Conservation (phyloP, 2,329 filamentous ascomycete species). For the Colletotrichum shisoi region DNA sequence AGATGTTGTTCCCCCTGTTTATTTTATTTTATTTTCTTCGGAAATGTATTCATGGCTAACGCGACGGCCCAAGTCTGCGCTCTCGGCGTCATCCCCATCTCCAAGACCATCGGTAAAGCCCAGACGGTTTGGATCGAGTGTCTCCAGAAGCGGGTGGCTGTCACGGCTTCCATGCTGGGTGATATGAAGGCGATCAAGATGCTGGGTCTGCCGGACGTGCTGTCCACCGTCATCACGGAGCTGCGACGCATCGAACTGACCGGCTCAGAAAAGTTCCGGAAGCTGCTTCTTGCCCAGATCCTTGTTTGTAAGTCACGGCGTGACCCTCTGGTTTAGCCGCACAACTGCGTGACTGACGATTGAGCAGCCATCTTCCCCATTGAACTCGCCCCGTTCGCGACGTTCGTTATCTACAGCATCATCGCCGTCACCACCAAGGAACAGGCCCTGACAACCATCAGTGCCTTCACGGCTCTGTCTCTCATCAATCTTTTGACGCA, state of each 20-base stretch:
- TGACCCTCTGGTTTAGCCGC: conserved; percentile 42
- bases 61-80: conserved; percentile 37
- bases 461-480: conserved; percentile 50
- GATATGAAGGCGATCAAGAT: conserved; percentile 57
- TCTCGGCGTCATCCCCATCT: conserved; percentile 43
- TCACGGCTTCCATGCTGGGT: conserved; percentile 52
- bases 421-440: conserved; percentile 46
- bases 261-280: conserved; percentile 50
- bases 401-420: conserved; percentile 42
- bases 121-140: conserved; percentile 51
- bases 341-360: conserved; percentile 31
- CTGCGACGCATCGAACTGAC: conserved; percentile 51
- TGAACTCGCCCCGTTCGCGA: conserved; percentile 45
- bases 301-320: conserved; percentile 14
- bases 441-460: conserved; percentile 45
- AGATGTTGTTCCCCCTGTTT: conserved; percentile 39
- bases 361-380: conserved; percentile 20
- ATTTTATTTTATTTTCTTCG: conserved; percentile 45
- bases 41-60: neutral
- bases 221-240: conserved; percentile 47
- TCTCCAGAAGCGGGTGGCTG: conserved; percentile 52
- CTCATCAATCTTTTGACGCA: conserved; percentile 48
- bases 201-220: conserved; percentile 51
- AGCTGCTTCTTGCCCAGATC: conserved; percentile 45
- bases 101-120: conserved; percentile 33